Conservation (phyloP, 805 yeast species). For the Torulaspora delbrueckii region DNA sequence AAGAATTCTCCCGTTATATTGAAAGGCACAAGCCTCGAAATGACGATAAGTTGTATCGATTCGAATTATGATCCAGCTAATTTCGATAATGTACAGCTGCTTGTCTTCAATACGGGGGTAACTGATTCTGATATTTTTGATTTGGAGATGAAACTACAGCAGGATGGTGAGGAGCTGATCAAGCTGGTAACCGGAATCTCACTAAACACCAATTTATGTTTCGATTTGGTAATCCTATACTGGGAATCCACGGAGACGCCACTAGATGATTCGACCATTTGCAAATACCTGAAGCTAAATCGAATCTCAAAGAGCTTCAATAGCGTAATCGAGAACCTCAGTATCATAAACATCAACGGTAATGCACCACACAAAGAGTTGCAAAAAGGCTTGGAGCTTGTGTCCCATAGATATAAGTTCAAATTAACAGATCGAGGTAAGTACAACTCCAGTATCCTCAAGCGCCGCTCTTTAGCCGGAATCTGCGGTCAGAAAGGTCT, state of each 20-base stretch:
- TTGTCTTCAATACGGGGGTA: conserved; percentile 39
- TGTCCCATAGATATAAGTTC: conserved; percentile 25
- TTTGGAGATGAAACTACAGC: conserved; percentile 33
- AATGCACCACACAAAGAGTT: conserved; percentile 31
- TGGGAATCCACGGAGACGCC: conserved; percentile 40
- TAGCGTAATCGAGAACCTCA: conserved; percentile 26
- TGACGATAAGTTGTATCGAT: conserved; percentile 25
- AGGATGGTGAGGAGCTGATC: conserved; percentile 34
- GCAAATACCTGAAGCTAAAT: conserved; percentile 20
- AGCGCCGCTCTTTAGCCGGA: conserved; percentile 19
- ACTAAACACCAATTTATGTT: conserved; percentile 33
- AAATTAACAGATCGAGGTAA: conserved; percentile 35
- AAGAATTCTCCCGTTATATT: conserved; percentile 2
- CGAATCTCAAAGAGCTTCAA: conserved; percentile 34
- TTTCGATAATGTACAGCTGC: conserved; percentile 31
- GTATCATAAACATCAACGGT: conserved; percentile 30
- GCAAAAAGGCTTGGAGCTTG: conserved; percentile 27
- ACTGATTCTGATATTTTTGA: conserved; percentile 33
- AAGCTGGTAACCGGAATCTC: conserved; percentile 36
- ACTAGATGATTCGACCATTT: conserved; percentile 13
- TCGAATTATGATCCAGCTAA: conserved; percentile 22
- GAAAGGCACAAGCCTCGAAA: conserved; percentile 1
- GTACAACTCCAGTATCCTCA: conserved; percentile 22
- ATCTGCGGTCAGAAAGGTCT: conserved; percentile 8
- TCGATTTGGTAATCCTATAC: conserved; percentile 35